Base-by-base conservation (phyloP, 2,329 filamentous ascomycete genomes). In the Gaeumannomyces tritici region DNA sequence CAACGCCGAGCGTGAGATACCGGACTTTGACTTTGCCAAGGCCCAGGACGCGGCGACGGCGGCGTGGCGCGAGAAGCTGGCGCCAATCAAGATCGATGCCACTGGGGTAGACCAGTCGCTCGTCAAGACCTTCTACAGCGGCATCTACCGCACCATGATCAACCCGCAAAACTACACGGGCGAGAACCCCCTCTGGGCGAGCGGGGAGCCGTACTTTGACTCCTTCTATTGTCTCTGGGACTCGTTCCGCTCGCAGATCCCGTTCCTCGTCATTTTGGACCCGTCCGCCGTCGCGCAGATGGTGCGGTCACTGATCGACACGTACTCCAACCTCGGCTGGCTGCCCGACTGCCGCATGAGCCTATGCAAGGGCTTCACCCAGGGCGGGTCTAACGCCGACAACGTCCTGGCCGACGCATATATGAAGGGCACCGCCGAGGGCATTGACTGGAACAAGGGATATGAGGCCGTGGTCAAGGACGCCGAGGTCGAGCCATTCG, bases 141-240 rank as follows among this genome's bases (percentile, higher is more conserved):
- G 87, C 3, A 79, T 86, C n/a, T 91, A 91, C 69, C 78, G 88
- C n/a, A 81, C 84, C 3, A 84, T 90, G 81, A 84, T 90, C 64
- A 87, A 83, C 61, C 88, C 88, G 2, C 87, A 90, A 67, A 88
- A 90, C 67, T 90, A 89, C 67, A 90, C 88, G 0, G 86, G 86
- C 0, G 88, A 91, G 70, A 91, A 90, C 62, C 86, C 86, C 2
- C 70, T 85, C 0, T 91, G 88, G 86, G 66, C 81, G 2, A 86
- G 82, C 55, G 76, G 76, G 2, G 87, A 89, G 70, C 88, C 87
- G 0, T 91, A 90, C 68, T 91, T 87, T 69, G 88, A 91, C 71
- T 89, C 86, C 0, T 90, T 88, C 67, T 92, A 91, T 71, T 91
- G 87, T 66, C 85, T 90, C 5, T 91, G 88, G 88, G 88, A 91